phyloP scores from a whole-genome alignment of 345 rosid species.

The Triadica sebifera region DNA sequence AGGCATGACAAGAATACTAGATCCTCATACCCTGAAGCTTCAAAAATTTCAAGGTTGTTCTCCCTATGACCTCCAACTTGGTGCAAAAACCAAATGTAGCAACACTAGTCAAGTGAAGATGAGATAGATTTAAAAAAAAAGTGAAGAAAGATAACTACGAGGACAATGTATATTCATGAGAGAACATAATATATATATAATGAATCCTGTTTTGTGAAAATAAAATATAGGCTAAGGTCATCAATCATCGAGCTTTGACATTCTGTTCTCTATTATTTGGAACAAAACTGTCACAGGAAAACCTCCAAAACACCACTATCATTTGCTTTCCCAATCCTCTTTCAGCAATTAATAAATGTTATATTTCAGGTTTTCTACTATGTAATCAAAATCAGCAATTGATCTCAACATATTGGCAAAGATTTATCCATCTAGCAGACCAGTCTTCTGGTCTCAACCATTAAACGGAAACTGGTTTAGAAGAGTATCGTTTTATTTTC shows the following conservation, averaged over 20 bases:
- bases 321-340: background rate
- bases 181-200: background rate
- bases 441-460: background rate
- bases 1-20: slow-evolving; percentile 34
- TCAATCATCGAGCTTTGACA: background rate
- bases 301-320: background rate
- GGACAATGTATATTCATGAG: background rate
- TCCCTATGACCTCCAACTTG: slow-evolving; percentile 13
- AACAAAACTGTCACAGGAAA: background rate
- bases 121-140: slow-evolving; percentile 3
- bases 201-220: background rate
- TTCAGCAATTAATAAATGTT: background rate
- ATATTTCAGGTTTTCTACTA: background rate
- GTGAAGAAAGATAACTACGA: background rate
- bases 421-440: background rate
- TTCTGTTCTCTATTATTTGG: background rate
- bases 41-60: background rate
- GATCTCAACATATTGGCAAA: background rate
- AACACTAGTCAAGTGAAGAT: slow-evolving; percentile 13
- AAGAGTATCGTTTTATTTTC: background rate
- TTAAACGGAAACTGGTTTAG: background rate
- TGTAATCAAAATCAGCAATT: background rate
- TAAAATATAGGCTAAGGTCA: background rate
- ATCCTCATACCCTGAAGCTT: slow-evolving; percentile 28
- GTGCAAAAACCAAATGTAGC: slow-evolving; percentile 5